Evolutionary conservation across 331 rosid species (phyloP), one percentile per base, ranked within the genome.

Genomic region (Cydonia oblonga): DNA sequence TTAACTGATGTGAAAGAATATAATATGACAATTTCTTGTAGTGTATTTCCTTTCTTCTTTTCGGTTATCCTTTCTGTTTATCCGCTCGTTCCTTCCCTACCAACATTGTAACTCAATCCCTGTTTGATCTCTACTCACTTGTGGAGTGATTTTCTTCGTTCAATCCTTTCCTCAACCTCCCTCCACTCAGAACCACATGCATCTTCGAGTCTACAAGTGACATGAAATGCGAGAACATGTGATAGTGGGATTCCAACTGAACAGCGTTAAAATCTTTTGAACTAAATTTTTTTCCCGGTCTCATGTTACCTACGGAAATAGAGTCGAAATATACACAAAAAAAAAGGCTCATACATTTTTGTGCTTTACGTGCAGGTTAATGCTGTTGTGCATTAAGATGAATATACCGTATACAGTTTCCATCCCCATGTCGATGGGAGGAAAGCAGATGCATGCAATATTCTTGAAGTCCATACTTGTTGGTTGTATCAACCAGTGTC

Each of bases 281-380:
- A 33, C 49, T 19, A 64, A n/a, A 2, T 35, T 35, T 35, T 35
- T 35, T 35, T 35, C 3, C 42, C 4, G 29, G 11, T 35, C 42
- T 9, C 42, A 35, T 35, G 42, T 35, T 35, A 35, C 12, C 42
- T 9, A 35, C 42, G 1, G 0, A 8, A 35, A 9, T 9, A 7
- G 20, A 35, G 16, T 16, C 3, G 53, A 22, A 49, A n/a, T 13
- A 61, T 23, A 0, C 6, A 32, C 5, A 57, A 46, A 6, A 19
- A 6, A 19, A 3, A 3, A 35, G 4, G 51, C 23, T 76, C 51
- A 60, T 18, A 5, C 44, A 28, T 53, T 59, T 42, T 46, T 8
- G 13, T 14, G 64, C 32, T 72, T 9, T 67, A 54, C 19, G 3
- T 69, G 79, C 81, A 77, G 85, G 80, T 64, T 46, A 16, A 5